phyloP scores from a whole-genome alignment of 495 filamentous ascomycete species.

The Neurospora tetrasperma region DNA sequence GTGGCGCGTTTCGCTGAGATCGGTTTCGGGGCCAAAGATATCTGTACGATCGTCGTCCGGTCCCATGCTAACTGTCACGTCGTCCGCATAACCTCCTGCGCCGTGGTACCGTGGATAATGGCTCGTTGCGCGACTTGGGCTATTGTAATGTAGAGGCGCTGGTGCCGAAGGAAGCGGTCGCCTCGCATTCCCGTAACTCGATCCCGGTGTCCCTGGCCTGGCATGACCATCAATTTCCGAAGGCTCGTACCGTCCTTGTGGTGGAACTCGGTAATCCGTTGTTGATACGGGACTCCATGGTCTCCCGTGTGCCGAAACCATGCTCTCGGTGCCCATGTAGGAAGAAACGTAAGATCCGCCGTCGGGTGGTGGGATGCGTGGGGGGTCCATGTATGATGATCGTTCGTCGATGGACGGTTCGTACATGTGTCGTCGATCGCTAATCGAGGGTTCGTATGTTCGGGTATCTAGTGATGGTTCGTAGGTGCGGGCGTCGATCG shows the following conservation, averaged over 20 bases:
- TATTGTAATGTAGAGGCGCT: constrained; percentile 46
- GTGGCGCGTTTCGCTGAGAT: constrained; percentile 31
- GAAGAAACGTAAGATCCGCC: constrained; percentile 36
- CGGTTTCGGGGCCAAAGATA: constrained; percentile 59
- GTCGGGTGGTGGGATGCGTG: constrained; percentile 33
- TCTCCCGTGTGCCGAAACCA: not conserved
- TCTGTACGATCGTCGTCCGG: constrained; percentile 53
- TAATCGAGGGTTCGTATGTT: constrained; percentile 30
- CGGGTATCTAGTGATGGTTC: constrained; percentile 5
- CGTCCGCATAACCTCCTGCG: constrained; percentile 28
- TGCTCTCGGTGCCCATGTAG: constrained; percentile 20
- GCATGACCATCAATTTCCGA: constrained; percentile 82
- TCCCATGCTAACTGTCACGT: constrained; percentile 48
- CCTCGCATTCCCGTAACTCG: constrained; percentile 73
- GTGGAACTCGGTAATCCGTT: not conserved
- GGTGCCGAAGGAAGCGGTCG: constrained; percentile 88
- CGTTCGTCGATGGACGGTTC: constrained; percentile 6
- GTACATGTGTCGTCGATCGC: constrained; percentile 2
- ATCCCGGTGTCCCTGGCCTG: constrained; percentile 72
- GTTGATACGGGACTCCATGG: not conserved
- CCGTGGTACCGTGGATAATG: not conserved
- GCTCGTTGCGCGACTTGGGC: constrained; percentile 16
- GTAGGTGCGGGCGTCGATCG: constrained; percentile 29
- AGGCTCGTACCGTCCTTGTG: constrained; percentile 57
- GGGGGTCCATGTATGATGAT: constrained; percentile 31